Conservation (phyloP, 495 filamentous ascomycete species). For the Halenospora varia region DNA sequence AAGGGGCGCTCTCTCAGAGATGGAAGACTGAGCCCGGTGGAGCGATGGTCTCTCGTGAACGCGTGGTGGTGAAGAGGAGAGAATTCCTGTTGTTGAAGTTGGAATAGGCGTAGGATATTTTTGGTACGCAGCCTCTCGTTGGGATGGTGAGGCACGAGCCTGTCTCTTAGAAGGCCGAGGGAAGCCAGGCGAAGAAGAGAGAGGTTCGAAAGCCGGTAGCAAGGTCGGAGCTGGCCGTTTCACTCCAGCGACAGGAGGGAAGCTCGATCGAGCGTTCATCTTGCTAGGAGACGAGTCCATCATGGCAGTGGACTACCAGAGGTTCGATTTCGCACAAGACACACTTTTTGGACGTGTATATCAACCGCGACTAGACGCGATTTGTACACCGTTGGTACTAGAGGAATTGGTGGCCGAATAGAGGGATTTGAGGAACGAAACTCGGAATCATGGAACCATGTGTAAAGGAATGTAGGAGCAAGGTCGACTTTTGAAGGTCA, state of each 20-base stretch:
- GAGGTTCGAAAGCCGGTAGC: slow-evolving; percentile 89
- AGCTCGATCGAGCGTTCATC: slow-evolving; percentile 20
- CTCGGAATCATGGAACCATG: background rate
- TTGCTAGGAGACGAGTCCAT: slow-evolving; percentile 30
- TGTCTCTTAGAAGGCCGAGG: slow-evolving; percentile 70
- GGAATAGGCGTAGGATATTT: slow-evolving; percentile 89
- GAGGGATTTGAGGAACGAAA: background rate
- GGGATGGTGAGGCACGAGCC: slow-evolving; percentile 43
- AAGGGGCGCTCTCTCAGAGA: slow-evolving; percentile 81
- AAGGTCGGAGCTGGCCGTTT: slow-evolving; percentile 79
- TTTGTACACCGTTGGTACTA: slow-evolving; percentile 13
- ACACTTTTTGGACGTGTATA: slow-evolving; percentile 13
- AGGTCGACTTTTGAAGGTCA: slow-evolving; percentile 19
- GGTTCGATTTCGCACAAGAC: slow-evolving; percentile 5
- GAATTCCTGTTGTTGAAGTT: slow-evolving; percentile 87
- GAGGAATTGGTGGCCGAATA: background rate
- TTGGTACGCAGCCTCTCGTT: slow-evolving; percentile 37
- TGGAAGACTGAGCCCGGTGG: slow-evolving; percentile 58
- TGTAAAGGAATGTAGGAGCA: slow-evolving; percentile 8
- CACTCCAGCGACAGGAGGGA: slow-evolving; percentile 53
- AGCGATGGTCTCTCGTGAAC: slow-evolving; percentile 39
- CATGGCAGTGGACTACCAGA: slow-evolving; percentile 13
- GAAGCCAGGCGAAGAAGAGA: slow-evolving; percentile 80
- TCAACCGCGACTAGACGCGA: slow-evolving; percentile 24
- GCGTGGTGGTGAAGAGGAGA: slow-evolving; percentile 78